Percentiles rank a stretch among this genome's conserved stretches.
These are phyloP conservation scores for Fusarium kyushuense DNA, from an alignment of 2,329 filamentous ascomycete species.

Conservation along the genomic window DNA sequence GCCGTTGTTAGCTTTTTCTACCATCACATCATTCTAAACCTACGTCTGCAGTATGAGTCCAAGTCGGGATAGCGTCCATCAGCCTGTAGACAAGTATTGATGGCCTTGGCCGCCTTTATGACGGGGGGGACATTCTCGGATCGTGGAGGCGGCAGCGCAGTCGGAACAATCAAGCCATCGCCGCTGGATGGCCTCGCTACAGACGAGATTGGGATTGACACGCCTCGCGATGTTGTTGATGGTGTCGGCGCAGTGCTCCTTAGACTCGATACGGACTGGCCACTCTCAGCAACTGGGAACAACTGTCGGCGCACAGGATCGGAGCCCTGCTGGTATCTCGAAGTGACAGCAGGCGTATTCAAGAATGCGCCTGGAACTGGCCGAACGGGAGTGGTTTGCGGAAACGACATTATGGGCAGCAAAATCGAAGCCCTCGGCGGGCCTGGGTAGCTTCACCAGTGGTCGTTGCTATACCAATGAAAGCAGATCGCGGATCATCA, in stretches of 20 bases:
- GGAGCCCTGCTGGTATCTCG: constrained; percentile 58
- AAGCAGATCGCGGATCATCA: constrained; percentile 49
- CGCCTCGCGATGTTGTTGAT: constrained; percentile 32
- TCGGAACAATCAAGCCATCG: constrained; percentile 49
- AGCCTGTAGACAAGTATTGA: constrained; percentile 80
- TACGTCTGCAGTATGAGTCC: constrained; percentile 89
- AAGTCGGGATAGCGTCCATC: constrained; percentile 89
- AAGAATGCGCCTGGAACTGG: constrained; percentile 81
- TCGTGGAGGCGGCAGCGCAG: constrained; percentile 59
- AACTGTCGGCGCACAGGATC: constrained; percentile 66
- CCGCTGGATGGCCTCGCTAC: constrained; percentile 41
- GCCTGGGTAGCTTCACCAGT: constrained; percentile 49
- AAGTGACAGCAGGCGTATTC: constrained; percentile 75
- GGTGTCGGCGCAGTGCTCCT: constrained; percentile 39
- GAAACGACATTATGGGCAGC: constrained; percentile 64
- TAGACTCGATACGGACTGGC: constrained; percentile 30
- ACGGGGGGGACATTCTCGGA: constrained; percentile 71
- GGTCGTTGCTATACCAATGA: constrained; percentile 43
- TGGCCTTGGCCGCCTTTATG: constrained; percentile 82
- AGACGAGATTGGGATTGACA: constrained; percentile 44
- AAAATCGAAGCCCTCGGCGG: constrained; percentile 47
- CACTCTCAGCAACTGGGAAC: constrained; percentile 55
- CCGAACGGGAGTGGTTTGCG: constrained; percentile 74
- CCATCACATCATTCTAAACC: constrained; percentile 54
- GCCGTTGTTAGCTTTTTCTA: constrained; percentile 43